phyloP scores from a whole-genome alignment of 805 yeast genomes.

The Osmozyma mogii region DNA sequence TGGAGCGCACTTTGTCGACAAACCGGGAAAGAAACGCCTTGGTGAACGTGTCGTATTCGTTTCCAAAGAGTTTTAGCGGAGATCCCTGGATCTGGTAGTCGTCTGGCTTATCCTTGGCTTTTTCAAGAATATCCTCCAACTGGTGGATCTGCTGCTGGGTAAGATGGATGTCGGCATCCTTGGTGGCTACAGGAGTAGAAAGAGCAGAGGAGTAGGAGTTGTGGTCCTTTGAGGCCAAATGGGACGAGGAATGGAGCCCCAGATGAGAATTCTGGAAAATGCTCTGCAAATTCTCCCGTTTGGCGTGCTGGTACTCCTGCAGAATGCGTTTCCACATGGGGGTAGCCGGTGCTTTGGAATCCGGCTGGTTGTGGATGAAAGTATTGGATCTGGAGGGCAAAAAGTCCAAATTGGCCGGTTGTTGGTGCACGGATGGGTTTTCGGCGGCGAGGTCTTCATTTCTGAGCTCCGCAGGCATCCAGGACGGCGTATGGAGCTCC shows the following conservation, averaged over 20 bases:
- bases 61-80: conserved; percentile 34
- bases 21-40: conserved; percentile 16
- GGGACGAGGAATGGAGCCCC: conserved; percentile 18
- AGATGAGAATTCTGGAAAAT: too few species aligned
- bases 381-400: conserved; percentile 18
- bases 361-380: conserved; percentile 22
- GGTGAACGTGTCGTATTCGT: conserved; percentile 35
- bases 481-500: conserved; percentile 26
- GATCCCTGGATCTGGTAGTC: conserved; percentile 18
- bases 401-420: conserved; percentile 9
- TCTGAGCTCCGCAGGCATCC: conserved; percentile 38
- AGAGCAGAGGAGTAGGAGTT: conserved; percentile 25
- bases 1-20: conserved; percentile 12
- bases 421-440: not conserved
- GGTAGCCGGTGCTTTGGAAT: conserved; percentile 12
- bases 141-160: conserved; percentile 15
- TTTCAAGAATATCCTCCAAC: conserved; percentile 17
- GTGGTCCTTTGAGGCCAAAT: conserved; percentile 7
- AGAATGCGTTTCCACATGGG: conserved; percentile 31
- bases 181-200: conserved; percentile 28
- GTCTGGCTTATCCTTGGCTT: conserved; percentile 15
- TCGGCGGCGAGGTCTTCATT: conserved; percentile 19
- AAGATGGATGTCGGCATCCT: conserved; percentile 8
- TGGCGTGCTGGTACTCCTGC: conserved; percentile 20
- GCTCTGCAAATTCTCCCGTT: conserved; percentile 21